These are phyloP conservation scores for Mycena polygramma DNA, from an alignment of 768 basidiomycete genomes.

Conservation along the genomic window DNA sequence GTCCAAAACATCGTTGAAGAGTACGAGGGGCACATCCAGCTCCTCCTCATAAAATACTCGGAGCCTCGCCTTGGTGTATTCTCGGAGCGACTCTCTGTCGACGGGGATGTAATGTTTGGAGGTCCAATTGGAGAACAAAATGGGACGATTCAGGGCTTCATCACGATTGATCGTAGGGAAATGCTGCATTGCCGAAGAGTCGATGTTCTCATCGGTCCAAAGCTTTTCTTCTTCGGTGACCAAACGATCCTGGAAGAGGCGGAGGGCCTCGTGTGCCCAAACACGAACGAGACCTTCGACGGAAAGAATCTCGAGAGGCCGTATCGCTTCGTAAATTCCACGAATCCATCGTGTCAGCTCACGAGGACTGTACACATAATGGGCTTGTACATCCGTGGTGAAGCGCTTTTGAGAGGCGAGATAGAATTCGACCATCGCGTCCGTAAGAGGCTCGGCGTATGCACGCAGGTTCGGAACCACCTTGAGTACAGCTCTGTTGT, in stretches of 20 bases:
- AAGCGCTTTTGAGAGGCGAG: conserved; percentile 94
- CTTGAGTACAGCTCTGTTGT: conserved; percentile 95
- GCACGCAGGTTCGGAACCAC: conserved; percentile 94
- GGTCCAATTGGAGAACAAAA: conserved; percentile 99
- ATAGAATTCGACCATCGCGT: conserved; percentile 98
- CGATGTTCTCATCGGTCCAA: conserved; percentile 97
- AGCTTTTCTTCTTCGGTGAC: conserved; percentile 92
- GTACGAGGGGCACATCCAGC: conserved; percentile 94
- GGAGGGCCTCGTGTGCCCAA: conserved; percentile 98
- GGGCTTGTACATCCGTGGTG: conserved; percentile 97
- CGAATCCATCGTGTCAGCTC: conserved; percentile 98
- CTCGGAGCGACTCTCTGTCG: conserved; percentile 91
- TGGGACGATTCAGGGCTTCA: conserved; percentile 90
- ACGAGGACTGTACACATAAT: conserved; percentile 99
- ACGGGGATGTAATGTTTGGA: conserved; percentile 97
- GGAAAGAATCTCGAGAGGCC: conserved; percentile 91
- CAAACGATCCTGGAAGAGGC: conserved; percentile 97
- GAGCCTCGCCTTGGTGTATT: conserved; percentile 96
- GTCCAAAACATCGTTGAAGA: conserved; percentile 98
- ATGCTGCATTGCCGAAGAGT: conserved; percentile 84
- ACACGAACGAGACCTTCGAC: conserved; percentile 96
- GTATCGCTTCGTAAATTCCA: conserved; percentile 97
- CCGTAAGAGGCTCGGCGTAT: conserved; percentile 94
- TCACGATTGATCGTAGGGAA: conserved; percentile 94
- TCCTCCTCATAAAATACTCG: conserved; percentile 99